Conservation (phyloP, 768 basidiomycete species). For the Mycena venus region DNA sequence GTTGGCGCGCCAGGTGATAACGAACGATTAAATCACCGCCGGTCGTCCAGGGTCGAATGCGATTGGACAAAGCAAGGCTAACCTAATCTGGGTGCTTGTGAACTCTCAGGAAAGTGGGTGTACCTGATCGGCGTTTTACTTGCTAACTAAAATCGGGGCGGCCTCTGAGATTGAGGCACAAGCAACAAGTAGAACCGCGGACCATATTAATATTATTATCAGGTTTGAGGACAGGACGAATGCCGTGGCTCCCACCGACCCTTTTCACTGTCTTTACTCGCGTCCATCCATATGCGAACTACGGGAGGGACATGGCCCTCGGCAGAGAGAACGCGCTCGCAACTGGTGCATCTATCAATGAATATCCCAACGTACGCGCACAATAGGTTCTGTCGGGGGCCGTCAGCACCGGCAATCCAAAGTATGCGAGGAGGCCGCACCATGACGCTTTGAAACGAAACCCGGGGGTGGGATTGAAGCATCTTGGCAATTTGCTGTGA, state of each 20-base stretch:
- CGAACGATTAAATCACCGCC: neutral
- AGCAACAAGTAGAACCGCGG: neutral
- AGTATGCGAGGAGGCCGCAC: constrained; percentile 46
- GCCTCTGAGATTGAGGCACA: neutral
- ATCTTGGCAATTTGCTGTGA: constrained; percentile 77
- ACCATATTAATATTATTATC: constrained; percentile 37
- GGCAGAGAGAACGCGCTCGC: constrained; percentile 74
- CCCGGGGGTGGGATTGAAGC: constrained; percentile 66
- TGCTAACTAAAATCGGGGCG: neutral
- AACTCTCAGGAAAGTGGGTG: neutral
- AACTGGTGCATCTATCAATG: constrained; percentile 68
- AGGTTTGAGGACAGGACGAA: constrained; percentile 52
- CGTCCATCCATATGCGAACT: constrained; percentile 66
- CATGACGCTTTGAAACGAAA: constrained; percentile 67
- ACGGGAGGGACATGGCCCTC: constrained; percentile 84
- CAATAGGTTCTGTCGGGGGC: constrained; percentile 59
- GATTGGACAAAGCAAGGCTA: constrained; percentile 12
- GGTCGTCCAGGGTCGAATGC: neutral
- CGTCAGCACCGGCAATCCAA: neutral
- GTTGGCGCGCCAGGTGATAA: too few species aligned
- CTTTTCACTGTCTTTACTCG: constrained; percentile 38
- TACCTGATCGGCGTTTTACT: constrained; percentile 26
- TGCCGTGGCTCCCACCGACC: constrained; percentile 68
- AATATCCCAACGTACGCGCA: constrained; percentile 73
- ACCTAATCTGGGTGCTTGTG: too few species aligned